Conservation (phyloP, 768 basidiomycete genomes). For the Hygrocybe coccinea region DNA sequence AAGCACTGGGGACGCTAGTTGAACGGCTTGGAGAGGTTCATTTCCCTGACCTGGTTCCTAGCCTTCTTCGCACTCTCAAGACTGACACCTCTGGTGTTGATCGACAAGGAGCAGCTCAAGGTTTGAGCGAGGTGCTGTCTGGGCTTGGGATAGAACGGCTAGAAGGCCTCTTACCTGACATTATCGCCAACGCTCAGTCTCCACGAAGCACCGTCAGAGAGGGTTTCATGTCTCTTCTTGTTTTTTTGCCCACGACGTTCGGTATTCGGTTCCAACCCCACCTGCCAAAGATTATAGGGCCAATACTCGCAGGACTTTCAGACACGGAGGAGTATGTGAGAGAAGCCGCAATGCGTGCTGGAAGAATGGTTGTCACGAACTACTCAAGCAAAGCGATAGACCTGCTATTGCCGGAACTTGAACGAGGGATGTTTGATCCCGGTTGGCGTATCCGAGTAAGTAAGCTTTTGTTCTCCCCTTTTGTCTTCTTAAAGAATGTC, state of each 20-base stretch:
- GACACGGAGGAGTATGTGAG: slow-evolving; percentile 93
- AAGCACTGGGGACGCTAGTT: slow-evolving; percentile 92
- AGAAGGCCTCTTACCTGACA: slow-evolving; percentile 89
- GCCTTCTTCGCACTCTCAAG: slow-evolving; percentile 80
- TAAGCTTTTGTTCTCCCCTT: slow-evolving; percentile 5
- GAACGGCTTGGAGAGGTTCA: slow-evolving; percentile 91
- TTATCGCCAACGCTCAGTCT: slow-evolving; percentile 86
- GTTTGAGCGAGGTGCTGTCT: slow-evolving; percentile 89
- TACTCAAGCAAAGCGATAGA: slow-evolving; percentile 92
- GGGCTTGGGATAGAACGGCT: slow-evolving; percentile 97
- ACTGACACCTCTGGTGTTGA: slow-evolving; percentile 94
- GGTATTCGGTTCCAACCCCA: slow-evolving; percentile 96
- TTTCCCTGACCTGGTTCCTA: slow-evolving; percentile 95
- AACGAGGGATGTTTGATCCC: slow-evolving; percentile 90
- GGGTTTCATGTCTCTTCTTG: slow-evolving; percentile 97
- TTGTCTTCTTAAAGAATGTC: slow-evolving; percentile 10
- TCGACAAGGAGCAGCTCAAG: slow-evolving; percentile 96
- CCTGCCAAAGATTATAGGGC: slow-evolving; percentile 87
- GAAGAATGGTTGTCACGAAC: slow-evolving; percentile 94
- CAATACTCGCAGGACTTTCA: slow-evolving; percentile 86
- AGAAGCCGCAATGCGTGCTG: slow-evolving; percentile 98
- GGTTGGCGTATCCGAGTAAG: slow-evolving; percentile 92
- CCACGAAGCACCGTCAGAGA: slow-evolving; percentile 88
- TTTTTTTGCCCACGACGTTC: slow-evolving; percentile 93
- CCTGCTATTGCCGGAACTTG: slow-evolving; percentile 87